phyloP scores from a whole-genome alignment of 306 rosid genomes.

The Cucumis sativus region DNA sequence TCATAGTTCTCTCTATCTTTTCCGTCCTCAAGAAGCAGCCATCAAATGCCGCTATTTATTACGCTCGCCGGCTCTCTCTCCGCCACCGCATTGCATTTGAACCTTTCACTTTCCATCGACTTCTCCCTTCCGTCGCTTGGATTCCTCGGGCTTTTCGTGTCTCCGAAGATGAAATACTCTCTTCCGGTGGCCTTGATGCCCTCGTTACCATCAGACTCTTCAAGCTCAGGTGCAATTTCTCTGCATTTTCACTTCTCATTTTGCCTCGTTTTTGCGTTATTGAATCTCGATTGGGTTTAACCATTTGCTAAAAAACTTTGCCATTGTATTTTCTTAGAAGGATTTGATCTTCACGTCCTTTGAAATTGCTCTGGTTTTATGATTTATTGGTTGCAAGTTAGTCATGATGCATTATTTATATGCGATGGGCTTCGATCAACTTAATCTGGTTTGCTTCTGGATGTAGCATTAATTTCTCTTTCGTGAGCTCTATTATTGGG shows the following conservation, averaged over 20 bases:
- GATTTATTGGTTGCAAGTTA: not conserved
- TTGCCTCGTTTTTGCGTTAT: not conserved
- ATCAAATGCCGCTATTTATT: constrained; percentile 50
- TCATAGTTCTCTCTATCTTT: constrained; percentile 56
- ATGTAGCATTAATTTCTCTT: constrained; percentile 61
- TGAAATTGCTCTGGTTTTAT: not conserved
- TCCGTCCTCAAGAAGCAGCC: constrained; percentile 74
- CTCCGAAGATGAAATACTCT: constrained; percentile 50
- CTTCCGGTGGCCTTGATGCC: constrained; percentile 62
- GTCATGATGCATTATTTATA: not conserved
- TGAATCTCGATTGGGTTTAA: not conserved
- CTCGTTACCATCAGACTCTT: constrained; percentile 66
- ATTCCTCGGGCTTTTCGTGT: constrained; percentile 39
- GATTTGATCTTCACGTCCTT: not conserved
- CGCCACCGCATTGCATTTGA: constrained; percentile 15
- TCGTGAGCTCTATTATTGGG: constrained; percentile 62
- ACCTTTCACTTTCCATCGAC: constrained; percentile 20
- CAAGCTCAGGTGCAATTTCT: constrained; percentile 50
- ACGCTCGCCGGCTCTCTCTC: constrained; percentile 50
- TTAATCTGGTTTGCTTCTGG: constrained; percentile 1
- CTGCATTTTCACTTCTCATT: not conserved
- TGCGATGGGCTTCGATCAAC: not conserved
- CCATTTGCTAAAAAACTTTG: not conserved
- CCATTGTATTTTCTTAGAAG: not conserved
- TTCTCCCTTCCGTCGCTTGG: constrained; percentile 64